These are phyloP conservation scores for Thalassiosira sp. DNA, from an alignment of 352 stramenopile genomes.

Conservation along the genomic window DNA sequence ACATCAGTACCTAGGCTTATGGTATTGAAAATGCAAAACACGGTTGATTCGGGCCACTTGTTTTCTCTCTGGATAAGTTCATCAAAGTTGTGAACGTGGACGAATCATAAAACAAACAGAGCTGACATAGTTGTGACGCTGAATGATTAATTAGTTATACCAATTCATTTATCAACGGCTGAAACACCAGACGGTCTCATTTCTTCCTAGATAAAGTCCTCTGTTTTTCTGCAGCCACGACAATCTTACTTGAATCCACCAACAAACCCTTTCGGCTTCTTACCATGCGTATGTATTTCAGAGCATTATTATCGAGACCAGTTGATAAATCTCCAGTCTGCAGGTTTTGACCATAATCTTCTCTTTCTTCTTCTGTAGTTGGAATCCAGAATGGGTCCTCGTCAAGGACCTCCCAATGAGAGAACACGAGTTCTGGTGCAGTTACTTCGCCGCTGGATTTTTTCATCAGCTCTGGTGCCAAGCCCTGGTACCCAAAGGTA, in stretches of 20 bases:
- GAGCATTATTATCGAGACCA: slow-evolving; percentile 87
- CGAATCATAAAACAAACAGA: background rate
- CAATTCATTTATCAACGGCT: no score
- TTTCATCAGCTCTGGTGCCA: slow-evolving; percentile 91
- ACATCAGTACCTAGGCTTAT: no score
- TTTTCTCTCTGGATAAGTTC: background rate
- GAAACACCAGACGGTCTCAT: no score
- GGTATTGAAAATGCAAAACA: no score
- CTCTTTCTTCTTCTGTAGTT: slow-evolving; percentile 92
- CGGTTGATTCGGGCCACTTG: background rate
- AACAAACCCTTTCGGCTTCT: slow-evolving; percentile 92
- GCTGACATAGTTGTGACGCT: background rate
- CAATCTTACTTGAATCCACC: slow-evolving; percentile 92
- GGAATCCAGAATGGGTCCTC: slow-evolving; percentile 96
- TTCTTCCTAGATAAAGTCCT: slow-evolving; percentile 90
- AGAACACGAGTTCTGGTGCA: slow-evolving; percentile 94
- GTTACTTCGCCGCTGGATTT: slow-evolving; percentile 94
- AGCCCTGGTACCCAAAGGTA: slow-evolving; percentile 27
- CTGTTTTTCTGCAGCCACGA: slow-evolving; percentile 95
- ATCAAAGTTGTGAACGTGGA: background rate
- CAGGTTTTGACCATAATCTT: slow-evolving; percentile 91
- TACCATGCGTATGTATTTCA: slow-evolving; percentile 92
- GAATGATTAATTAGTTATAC: no score
- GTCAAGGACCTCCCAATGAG: slow-evolving; percentile 91
- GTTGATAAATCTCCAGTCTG: slow-evolving; percentile 86